Evolutionary conservation across 108 stramenopile genomes (phyloP), one percentile per base, ranked within the genome.

Genomic region (Skeletonema grethae): DNA sequence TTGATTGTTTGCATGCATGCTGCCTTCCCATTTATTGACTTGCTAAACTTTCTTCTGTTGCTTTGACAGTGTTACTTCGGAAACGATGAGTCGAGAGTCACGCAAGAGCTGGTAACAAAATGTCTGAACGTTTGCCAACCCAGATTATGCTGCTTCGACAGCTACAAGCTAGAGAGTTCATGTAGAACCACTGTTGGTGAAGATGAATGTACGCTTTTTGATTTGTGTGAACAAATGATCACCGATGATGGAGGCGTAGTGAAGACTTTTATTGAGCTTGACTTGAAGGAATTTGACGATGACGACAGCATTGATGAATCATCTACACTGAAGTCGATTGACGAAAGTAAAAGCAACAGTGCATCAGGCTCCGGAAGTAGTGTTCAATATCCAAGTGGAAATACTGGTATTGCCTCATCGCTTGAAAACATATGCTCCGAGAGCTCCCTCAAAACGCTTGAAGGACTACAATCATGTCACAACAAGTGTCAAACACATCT

Each of bases 401-500:
- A 3, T 16, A 48, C 46, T 48, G 46, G 46, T 48, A 6, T 20
- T 6, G 46, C 16, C 22, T 22, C 22, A 0, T 22, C 22, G 7
- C 50, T 53, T 53, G 50, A 53, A 53, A 24, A 22, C 22, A 22
- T 22, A 4, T 53, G 50, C 57, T 59, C 68, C 36, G 57, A 57
- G 38, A 39, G 24, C 5, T 69, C 68, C 8, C 36, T 69, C 24
- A 69, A 69, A 45, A 69, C 68, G 15, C 36, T 69, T 20, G 68
- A 60, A 1, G 68, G 68, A 28, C 18, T 69, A 58, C 30, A 31
- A 59, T 20, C 16, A 39, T 69, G 68, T 39, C 68, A 69, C 36
- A 69, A 30, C 58, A 69, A 58, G 41, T 69, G 68, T n/a, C 68
- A 69, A 59, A 60, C 68, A 24, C 68, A 69, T 28, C 68, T 69